Percentiles rank a stretch among this genome's conserved stretches.
Evolutionary conservation across 257 asterid genomes (phyloP).

Genomic region (Echites panduratus): DNA sequence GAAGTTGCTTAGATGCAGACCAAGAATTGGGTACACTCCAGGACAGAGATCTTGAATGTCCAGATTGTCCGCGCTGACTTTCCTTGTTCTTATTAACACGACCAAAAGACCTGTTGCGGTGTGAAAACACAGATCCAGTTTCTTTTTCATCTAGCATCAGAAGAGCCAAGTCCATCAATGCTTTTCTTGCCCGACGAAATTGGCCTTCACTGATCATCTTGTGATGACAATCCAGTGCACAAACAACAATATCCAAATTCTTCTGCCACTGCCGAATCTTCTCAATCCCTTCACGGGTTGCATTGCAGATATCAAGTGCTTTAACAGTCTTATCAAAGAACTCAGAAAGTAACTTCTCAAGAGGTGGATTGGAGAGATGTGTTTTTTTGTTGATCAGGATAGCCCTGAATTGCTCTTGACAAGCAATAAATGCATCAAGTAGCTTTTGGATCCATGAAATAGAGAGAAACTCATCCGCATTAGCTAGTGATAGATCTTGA

Average conservation of each 20-base stretch:
- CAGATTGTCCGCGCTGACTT: conserved; percentile 36
- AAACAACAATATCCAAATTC: conserved; percentile 59
- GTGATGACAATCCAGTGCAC: conserved; percentile 47
- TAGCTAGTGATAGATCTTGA: conserved; percentile 45
- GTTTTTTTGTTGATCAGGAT: conserved; percentile 38
- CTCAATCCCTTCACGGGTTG: conserved; percentile 86
- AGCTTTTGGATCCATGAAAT: conserved; percentile 74
- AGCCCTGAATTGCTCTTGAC: conserved; percentile 57
- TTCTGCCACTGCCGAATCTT: conserved; percentile 72
- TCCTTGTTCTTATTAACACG: conserved; percentile 58
- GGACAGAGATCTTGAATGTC: conserved; percentile 83
- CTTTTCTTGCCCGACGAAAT: conserved; percentile 73
- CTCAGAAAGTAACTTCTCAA: conserved; percentile 54
- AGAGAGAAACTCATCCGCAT: conserved; percentile 62
- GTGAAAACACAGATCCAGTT: conserved; percentile 52
- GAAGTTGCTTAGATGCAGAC: conserved; percentile 97
- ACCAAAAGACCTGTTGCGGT: conserved; percentile 71
- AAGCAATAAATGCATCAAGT: conserved; percentile 47
- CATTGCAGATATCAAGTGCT: conserved; percentile 84
- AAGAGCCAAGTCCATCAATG: conserved; percentile 69
- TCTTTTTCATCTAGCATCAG: conserved; percentile 77
- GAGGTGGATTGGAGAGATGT: conserved; percentile 43
- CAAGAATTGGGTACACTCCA: conserved; percentile 89
- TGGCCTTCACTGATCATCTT: conserved; percentile 60
- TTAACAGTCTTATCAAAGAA: conserved; percentile 69